Evolutionary conservation across 2,329 filamentous ascomycete genomes (phyloP).

Genomic region (Dothiorella sarmentorum): DNA sequence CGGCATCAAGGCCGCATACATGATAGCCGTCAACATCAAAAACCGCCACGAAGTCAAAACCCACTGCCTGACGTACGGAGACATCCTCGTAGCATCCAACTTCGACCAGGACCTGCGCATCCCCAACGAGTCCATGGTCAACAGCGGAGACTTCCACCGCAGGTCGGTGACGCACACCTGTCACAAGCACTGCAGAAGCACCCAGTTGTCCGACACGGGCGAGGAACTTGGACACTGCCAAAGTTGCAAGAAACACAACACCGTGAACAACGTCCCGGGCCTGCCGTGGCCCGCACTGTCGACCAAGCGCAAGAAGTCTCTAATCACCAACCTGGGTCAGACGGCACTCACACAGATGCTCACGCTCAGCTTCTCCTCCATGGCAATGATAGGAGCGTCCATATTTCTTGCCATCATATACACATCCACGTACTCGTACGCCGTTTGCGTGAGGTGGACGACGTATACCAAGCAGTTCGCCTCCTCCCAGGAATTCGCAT

Average conservation of each 20-base stretch:
- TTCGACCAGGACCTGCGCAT: slow-evolving; percentile 29
- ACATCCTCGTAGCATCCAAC: slow-evolving; percentile 30
- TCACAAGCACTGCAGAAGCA: slow-evolving; percentile 31
- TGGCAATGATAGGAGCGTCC: slow-evolving; percentile 25
- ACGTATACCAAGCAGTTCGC: slow-evolving; percentile 8
- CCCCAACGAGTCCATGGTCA: slow-evolving; percentile 32
- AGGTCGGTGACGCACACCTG: slow-evolving; percentile 27
- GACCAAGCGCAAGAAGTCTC: slow-evolving; percentile 31
- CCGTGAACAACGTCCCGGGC: slow-evolving; percentile 23
- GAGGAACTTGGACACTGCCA: slow-evolving; percentile 35
- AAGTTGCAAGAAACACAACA: slow-evolving; percentile 30
- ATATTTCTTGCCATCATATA: slow-evolving; percentile 24
- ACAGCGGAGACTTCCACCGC: slow-evolving; percentile 28
- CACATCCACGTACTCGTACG: slow-evolving; percentile 7
- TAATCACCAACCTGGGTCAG: slow-evolving; percentile 31
- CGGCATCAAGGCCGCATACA: slow-evolving; percentile 29
- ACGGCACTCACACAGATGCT: slow-evolving; percentile 31
- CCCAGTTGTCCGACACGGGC: slow-evolving; percentile 19
- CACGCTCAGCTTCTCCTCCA: slow-evolving; percentile 13
- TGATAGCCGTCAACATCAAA: slow-evolving; percentile 28
- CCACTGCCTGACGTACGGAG: slow-evolving; percentile 32
- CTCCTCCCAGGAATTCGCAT: slow-evolving; percentile 10
- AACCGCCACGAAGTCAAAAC: slow-evolving; percentile 28
- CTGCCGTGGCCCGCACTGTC: slow-evolving; percentile 29
- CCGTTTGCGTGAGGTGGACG: slow-evolving; percentile 8